Evolutionary conservation across 768 basidiomycete genomes (phyloP), one percentile per base, ranked within the genome.

Genomic region (Tylopilus subfusipes): DNA sequence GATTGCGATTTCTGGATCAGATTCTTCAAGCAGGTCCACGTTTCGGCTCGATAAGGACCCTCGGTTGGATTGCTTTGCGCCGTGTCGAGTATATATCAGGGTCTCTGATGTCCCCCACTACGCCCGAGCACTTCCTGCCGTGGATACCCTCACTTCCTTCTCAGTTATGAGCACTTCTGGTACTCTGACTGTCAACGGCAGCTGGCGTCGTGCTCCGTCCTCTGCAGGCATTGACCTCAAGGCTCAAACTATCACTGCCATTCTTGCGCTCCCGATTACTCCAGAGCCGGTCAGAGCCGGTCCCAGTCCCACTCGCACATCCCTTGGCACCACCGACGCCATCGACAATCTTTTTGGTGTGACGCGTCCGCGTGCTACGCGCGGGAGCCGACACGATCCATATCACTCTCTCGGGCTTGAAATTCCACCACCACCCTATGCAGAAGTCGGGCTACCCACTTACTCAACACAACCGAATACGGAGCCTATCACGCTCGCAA

Each of bases 401-500:
- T 11, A 13, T 46, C 43, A 27, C 6, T 30, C 30, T 21, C 30
- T 54, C 8, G 27, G 13, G 2, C 56, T 61, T n/a, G 55, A 53
- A 14, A 7, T 43, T 12, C 52, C 54, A 48, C 72, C 66, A 19
- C 71, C 74, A 1, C 66, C 72, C 22, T 75, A 75, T 40, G 54
- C 55, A 29, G 59, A 67, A 27, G 46, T 54, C 13, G 73, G 65
- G 30, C 67, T 67, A 7, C 75, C 72, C 18, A 65, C 72, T 12
- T 76, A 77, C 52, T 59, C 65, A 8, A 54, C 62, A 14, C 27
- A 52, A 22, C 36, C 72, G 13, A 31, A 44, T 29, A 66, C 64
- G 8, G 74, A 77, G 64, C 77, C 75, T 29, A 57, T 64, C 36
- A 78, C 78, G 40, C 73, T 80, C 52, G 78, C 78, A 1, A 72